Evolutionary conservation across 495 filamentous ascomycete genomes (phyloP), one percentile per base, ranked within the genome.

Genomic region (Aspergillus incahuasiensis): DNA sequence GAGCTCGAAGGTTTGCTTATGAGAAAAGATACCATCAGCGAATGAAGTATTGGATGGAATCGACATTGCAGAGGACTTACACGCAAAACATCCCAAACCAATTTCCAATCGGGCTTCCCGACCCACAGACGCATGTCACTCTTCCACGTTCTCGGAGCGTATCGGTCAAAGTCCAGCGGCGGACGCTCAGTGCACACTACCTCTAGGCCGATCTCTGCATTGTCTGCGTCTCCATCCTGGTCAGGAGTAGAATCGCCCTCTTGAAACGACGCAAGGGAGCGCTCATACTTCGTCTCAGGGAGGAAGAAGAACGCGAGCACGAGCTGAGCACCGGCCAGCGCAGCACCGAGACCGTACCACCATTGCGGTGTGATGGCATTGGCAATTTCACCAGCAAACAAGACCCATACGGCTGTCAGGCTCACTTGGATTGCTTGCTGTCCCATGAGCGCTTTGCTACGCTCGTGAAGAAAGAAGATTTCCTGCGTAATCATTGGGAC

Each of bases 251-350:
- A 24, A 4, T 24, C 48, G 12, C 16, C 40, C 25, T 64, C 64
- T 28, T 67, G 64, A 20, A 64, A 66, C 12, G 67, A 55, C 16
- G 57, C 44, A 2, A 63, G 24, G 8, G 59, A 49, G 3, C 67
- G 64, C 25, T 64, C 50, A 25, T 67, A 67, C 77, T 88, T 89
- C 56, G 86, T 88, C 73, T 89, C 86, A 11, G 83, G 83, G 18
- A 89, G 74, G 34, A 88, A 74, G 71, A 84, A 79, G 70, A 82
- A 86, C 22, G 85, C 79, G 68, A 83, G 86, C 59, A 87, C 40
- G 40, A 84, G 71, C 20, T 60, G 55, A 21, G 63, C 39, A 4
- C 59, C 66, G 28, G 56, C 54, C 4, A 74, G 48, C 0, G 59
- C 62, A 9, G 65, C 65, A 1, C 65, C 68, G 18, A 73, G 65